Conservation (phyloP, 1,284 basidiomycete species). For the Pseudomicrostroma phylloplanum region DNA sequence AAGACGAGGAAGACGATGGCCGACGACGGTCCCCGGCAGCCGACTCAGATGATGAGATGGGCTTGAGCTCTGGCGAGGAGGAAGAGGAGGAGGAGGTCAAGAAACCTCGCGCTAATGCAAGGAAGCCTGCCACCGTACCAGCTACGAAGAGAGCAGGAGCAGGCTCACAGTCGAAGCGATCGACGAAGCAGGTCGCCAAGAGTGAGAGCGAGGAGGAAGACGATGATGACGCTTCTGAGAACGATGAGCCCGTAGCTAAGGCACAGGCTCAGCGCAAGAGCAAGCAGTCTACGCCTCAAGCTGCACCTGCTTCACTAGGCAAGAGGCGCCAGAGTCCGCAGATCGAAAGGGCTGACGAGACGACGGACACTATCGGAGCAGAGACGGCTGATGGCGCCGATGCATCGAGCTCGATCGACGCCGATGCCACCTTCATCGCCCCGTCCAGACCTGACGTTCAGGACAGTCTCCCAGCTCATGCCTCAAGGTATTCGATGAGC, state of each 20-base stretch:
- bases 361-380: conserved; percentile 6
- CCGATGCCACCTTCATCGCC: conserved; percentile 4
- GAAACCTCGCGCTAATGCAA: no score
- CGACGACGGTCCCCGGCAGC: no score
- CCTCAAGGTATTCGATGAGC: neutral
- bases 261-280: conserved; percentile 10
- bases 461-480: conserved; percentile 1
- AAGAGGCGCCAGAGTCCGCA: conserved; percentile 17
- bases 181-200: conserved; percentile 6
- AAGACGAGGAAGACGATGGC: no score
- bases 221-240: conserved; percentile 12
- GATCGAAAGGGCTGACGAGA: conserved; percentile 6
- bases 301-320: conserved; percentile 10
- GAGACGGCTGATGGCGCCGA: conserved; percentile 13
- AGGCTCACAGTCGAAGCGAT: neutral
- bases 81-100: no score
- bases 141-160: no score
- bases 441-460: neutral
- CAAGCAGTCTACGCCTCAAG: conserved; percentile 12
- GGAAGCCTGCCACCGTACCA: no score
- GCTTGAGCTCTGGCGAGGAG: neutral
- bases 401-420: neutral
- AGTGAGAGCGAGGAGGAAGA: conserved; percentile 16
- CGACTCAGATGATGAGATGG: neutral
- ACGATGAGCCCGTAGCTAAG: conserved; percentile 12